Evolutionary conservation across 768 basidiomycete species (phyloP).

Genomic region (Epithele typhae): DNA sequence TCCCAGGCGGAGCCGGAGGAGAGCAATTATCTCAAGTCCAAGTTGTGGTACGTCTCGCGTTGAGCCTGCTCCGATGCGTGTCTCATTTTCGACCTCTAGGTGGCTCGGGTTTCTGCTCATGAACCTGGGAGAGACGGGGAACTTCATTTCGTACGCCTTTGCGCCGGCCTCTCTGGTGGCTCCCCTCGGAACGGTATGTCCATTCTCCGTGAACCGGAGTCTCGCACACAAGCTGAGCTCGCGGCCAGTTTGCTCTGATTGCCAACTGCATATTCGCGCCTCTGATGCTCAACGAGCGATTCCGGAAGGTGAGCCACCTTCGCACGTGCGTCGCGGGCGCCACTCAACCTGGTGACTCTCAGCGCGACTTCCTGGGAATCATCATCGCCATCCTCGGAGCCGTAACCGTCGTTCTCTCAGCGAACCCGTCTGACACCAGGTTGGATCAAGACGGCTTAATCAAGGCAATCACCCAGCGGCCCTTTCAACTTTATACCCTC

Average conservation of each 20-base stretch:
- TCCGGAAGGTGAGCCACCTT: constrained; percentile 56
- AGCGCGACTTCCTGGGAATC: constrained; percentile 81
- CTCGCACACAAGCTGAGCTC: not conserved
- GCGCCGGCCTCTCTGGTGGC: constrained; percentile 93
- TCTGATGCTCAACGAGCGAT: constrained; percentile 74
- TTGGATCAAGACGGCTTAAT: constrained; percentile 67
- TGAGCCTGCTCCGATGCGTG: not conserved
- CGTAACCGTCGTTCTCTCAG: constrained; percentile 84
- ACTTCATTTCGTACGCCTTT: constrained; percentile 88
- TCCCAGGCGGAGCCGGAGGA: constrained; percentile 38
- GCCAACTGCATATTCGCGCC: constrained; percentile 96
- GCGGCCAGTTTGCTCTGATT: constrained; percentile 76
- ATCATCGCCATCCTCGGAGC: constrained; percentile 82
- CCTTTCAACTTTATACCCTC: constrained; percentile 74
- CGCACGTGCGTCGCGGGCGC: not conserved
- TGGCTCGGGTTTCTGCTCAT: constrained; percentile 87
- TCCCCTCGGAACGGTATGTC: constrained; percentile 86
- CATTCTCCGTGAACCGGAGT: constrained; percentile 3
- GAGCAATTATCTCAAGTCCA: constrained; percentile 77
- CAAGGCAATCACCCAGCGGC: constrained; percentile 59
- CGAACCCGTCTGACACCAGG: constrained; percentile 65
- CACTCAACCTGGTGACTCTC: not conserved
- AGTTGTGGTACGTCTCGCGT: constrained; percentile 56
- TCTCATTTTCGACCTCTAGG: constrained; percentile 38
- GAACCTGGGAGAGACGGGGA: constrained; percentile 86